Percentiles rank a stretch among this genome's conserved stretches.
Evolutionary conservation across 148 eudicot genomes (phyloP).

Genomic region (Rhododendron griersonianum): DNA sequence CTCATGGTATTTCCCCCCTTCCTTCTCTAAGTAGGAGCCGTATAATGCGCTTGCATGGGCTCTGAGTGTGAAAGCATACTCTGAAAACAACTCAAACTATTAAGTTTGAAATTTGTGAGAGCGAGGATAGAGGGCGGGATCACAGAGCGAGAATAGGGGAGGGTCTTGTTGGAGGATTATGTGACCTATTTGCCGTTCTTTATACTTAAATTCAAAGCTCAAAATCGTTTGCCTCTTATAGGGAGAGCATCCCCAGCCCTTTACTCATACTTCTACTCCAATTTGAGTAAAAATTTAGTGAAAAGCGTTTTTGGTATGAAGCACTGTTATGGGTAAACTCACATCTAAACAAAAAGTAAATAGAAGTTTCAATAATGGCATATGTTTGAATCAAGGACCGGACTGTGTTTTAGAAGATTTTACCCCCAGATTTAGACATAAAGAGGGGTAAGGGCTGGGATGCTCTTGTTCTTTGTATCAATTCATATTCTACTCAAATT

Average conservation of each 20-base stretch:
- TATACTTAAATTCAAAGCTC: no score
- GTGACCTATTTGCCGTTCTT: background rate
- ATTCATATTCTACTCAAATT: background rate
- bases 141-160: background rate
- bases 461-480: background rate
- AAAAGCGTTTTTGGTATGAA: background rate
- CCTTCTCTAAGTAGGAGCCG: background rate
- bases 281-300: background rate
- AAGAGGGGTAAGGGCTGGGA: background rate
- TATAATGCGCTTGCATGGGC: background rate
- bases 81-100: no score
- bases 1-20: slow-evolving; percentile 25
- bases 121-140: no score
- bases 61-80: background rate
- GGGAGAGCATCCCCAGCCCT: background rate
- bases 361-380: background rate
- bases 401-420: background rate
- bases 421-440: background rate
- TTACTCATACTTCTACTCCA: background rate
- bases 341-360: background rate
- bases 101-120: no score
- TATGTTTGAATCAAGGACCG: background rate
- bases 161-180: background rate
- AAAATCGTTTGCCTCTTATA: background rate
- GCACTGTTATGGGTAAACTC: background rate